Conservation (phyloP, 257 asterid species). For the Asclepias syriaca region DNA sequence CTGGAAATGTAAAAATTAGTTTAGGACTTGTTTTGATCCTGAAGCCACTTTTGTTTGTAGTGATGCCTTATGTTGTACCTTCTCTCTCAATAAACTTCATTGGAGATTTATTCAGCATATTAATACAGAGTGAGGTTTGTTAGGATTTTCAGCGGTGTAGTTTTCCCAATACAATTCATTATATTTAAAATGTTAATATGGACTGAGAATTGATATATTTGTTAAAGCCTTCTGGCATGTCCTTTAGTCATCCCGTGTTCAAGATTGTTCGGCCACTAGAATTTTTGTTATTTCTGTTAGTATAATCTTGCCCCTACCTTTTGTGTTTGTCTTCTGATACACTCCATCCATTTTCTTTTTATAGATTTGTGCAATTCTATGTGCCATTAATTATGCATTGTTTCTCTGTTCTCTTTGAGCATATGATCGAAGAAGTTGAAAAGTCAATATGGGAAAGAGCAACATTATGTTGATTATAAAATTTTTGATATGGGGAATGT, state of each 20-base stretch:
- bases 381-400: no score
- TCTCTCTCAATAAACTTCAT: background rate
- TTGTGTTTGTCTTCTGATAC: background rate
- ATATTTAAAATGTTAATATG: background rate
- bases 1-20: background rate
- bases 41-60: background rate
- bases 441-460: no score
- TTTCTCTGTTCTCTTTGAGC: no score
- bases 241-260: background rate
- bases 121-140: background rate
- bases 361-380: no score
- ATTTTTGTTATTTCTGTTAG: background rate
- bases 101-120: background rate
- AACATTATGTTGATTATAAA: no score
- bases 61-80: background rate
- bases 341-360: background rate
- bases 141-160: background rate
- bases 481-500: no score
- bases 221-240: no score
- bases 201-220: no score
- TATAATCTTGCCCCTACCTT: background rate
- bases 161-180: background rate
- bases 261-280: background rate
- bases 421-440: no score
- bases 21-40: background rate